These are phyloP conservation scores for Iris pallida DNA, from an alignment of 116 monocot genomes.

Conservation along the genomic window DNA sequence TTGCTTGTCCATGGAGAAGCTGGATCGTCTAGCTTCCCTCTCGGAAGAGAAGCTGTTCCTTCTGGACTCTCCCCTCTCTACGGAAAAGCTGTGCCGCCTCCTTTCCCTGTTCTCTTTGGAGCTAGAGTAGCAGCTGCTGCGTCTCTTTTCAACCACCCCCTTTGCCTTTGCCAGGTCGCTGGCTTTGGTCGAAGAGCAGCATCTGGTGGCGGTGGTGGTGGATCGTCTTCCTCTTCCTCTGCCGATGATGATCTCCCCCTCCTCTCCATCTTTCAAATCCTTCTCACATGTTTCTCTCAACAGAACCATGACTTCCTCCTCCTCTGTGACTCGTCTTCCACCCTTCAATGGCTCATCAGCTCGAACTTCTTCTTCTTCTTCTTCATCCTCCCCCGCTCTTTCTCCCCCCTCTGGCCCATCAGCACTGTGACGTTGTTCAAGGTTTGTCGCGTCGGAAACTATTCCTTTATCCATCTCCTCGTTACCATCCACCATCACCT, in stretches of 20 bases:
- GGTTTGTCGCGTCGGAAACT: neutral
- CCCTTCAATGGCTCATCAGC: neutral
- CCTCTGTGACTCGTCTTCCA: constrained; percentile 1
- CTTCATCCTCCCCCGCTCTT: neutral
- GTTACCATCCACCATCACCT: constrained; percentile 2
- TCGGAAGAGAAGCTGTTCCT: constrained; percentile 38
- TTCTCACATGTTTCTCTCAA: neutral
- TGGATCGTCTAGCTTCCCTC: constrained; percentile 31
- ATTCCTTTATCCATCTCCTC: constrained; percentile 9
- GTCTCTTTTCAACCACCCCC: constrained; percentile 33
- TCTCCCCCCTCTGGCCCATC: neutral
- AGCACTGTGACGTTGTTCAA: neutral
- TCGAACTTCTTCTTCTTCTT: too few species aligned
- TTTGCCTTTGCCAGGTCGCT: constrained; percentile 5
- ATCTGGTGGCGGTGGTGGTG: neutral
- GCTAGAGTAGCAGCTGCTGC: constrained; percentile 18
- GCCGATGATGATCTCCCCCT: constrained; percentile 6
- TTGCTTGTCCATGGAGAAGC: constrained; percentile 30
- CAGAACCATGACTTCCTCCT: neutral
- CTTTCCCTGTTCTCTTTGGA: constrained; percentile 30
- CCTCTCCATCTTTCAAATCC: neutral
- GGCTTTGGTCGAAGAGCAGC: constrained; percentile 14
- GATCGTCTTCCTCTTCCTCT: constrained; percentile 18
- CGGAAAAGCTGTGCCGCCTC: constrained; percentile 66
- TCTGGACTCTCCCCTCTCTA: constrained; percentile 31